Base-by-base conservation (phyloP, 805 yeast genomes). In the Vanderwaltozyma yarrowii region DNA sequence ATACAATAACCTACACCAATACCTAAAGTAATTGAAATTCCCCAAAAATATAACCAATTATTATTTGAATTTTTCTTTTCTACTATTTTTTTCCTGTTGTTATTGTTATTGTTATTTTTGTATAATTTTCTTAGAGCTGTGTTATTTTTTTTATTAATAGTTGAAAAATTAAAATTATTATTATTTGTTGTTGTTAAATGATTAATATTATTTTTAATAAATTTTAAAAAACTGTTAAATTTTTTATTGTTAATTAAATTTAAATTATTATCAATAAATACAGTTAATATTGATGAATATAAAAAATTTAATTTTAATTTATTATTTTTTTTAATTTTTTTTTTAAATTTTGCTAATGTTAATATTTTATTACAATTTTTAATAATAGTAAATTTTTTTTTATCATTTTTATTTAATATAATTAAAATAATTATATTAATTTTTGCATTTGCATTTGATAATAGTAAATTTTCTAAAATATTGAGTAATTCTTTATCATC, bases 1-100 rank as follows among this genome's bases (percentile, higher is more conserved):
- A 56, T 35, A 39, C 50, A 56, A 35, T 50, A 56, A 2, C 61
- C 60, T 9, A 55, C 43, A 4, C 62, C 61, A 13, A 56, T 51
- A 12, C 62, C 37, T 15, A 34, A 27, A 2, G 59, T 47, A 8
- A 56, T 32, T 7, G 62, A 56, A 5, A 56, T 37, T 3, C 57
- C 53, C 56, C 56, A 53, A 11, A 49, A 24, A 16, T 44, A 38
- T 49, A 54, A 46, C 34, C 47, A 35, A 13, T 21, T 33, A 3
- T 13, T 23, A 20, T 18, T 19, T 12, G 4, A 11, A 13, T 25
- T 33, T 14, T 33, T 27, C 13, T 33, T 28, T 3, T 15, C 17
- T 26, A 14, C 27, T 4, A 3, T 29, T 35, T 24, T 23, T 18
- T 17, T 5, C 3, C 25, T 23, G 18, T 28, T 14, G 17, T 24